Evolutionary conservation across 2,329 filamentous ascomycete species (phyloP).

Genomic region (Alternaria atra): DNA sequence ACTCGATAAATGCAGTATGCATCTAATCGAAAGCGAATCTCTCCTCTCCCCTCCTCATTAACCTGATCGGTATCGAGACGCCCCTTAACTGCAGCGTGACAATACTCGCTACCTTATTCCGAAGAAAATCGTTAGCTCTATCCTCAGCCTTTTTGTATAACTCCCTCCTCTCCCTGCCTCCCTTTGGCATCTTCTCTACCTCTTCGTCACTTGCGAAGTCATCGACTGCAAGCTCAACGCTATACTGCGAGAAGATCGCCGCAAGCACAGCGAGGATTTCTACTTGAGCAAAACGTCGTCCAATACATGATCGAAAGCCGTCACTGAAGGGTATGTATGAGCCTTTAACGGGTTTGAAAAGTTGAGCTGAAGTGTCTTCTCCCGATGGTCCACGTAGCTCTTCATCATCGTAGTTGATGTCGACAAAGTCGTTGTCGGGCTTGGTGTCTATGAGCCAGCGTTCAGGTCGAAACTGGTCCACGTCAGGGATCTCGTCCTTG

Average conservation of each 20-base stretch:
- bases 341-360: conserved; percentile 62
- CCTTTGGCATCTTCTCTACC: conserved; percentile 49
- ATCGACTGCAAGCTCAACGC: conserved; percentile 73
- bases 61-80: conserved; percentile 69
- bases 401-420: conserved; percentile 57
- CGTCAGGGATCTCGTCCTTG: conserved; percentile 56
- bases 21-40: conserved; percentile 62
- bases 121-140: conserved; percentile 63
- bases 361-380: conserved; percentile 67
- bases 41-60: conserved; percentile 76
- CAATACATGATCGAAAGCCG: conserved; percentile 64
- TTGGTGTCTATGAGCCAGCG: conserved; percentile 68
- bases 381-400: conserved; percentile 68
- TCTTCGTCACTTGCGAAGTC: conserved; percentile 55
- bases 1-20: not conserved
- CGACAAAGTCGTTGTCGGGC: conserved; percentile 37
- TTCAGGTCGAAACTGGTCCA: conserved; percentile 75
- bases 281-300: conserved; percentile 65
- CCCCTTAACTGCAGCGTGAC: conserved; percentile 76
- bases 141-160: conserved; percentile 70
- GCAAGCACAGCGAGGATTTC: conserved; percentile 65
- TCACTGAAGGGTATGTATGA: conserved; percentile 66
- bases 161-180: conserved; percentile 59
- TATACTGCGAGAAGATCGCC: conserved; percentile 65
- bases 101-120: conserved; percentile 65